Conservation (phyloP, 441 rosid genomes). For the Heliophila coronopifolia region DNA sequence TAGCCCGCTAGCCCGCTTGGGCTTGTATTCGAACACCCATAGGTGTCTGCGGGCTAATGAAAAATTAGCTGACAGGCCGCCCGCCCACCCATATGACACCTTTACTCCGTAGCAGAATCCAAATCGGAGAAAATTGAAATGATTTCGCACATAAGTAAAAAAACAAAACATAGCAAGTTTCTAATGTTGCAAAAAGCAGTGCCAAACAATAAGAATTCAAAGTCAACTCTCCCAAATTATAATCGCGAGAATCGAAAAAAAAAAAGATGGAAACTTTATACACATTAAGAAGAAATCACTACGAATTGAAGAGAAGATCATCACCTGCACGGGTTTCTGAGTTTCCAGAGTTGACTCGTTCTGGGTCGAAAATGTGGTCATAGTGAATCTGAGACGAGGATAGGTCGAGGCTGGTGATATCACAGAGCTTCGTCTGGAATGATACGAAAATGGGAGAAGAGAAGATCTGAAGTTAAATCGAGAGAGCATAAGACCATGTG, state of each 20-base stretch:
- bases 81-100: too few relatives aligned
- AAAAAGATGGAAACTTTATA: not conserved
- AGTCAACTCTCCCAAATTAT: not conserved
- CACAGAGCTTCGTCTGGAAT: not conserved
- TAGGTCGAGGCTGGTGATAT: constrained; percentile 4
- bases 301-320: not conserved
- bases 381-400: constrained; percentile 36
- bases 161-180: constrained; percentile 16
- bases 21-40: too few relatives aligned
- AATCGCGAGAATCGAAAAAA: constrained; percentile 16
- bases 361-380: constrained; percentile 35
- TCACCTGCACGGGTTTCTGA: constrained; percentile 48
- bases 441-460: constrained; percentile 15
- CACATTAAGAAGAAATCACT: not conserved
- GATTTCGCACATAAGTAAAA: constrained; percentile 2
- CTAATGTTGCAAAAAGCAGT: constrained; percentile 26
- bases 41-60: too few relatives aligned
- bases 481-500: constrained; percentile 34
- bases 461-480: constrained; percentile 34
- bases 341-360: constrained; percentile 28
- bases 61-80: too few relatives aligned
- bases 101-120: too few relatives aligned
- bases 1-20: too few relatives aligned
- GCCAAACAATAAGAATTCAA: constrained; percentile 4
- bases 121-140: constrained; percentile 14